Evolutionary conservation across 495 filamentous ascomycete genomes (phyloP).

Genomic region (Parathielavia appendiculata): DNA sequence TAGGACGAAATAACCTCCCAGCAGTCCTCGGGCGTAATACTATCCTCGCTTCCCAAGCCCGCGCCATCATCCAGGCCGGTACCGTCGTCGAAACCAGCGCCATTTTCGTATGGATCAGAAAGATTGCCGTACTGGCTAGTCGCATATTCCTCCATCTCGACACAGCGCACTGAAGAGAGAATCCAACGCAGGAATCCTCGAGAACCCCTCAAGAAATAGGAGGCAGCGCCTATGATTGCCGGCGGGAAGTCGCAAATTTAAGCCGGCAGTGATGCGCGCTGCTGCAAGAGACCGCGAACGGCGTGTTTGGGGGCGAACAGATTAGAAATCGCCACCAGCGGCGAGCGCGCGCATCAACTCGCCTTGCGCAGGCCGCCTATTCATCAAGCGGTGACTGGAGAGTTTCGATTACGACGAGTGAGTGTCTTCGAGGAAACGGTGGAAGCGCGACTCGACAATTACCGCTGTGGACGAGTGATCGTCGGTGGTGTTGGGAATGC

Average conservation of each 20-base stretch:
- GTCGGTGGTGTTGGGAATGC: constrained; percentile 10
- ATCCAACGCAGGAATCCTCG: too few species aligned
- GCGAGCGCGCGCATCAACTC: constrained; percentile 29
- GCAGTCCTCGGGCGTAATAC: constrained; percentile 87
- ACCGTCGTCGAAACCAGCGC: constrained; percentile 43
- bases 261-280: too few species aligned
- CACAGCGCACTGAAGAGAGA: background rate
- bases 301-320: constrained; percentile 1
- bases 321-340: constrained; percentile 30
- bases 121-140: constrained; percentile 25
- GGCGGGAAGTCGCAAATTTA: too few species aligned
- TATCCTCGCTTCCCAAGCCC: constrained; percentile 75
- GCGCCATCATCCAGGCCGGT: constrained; percentile 71
- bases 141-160: constrained; percentile 29
- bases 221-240: too few species aligned
- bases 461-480: constrained; percentile 5
- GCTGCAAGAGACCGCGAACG: background rate
- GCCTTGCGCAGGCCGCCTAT: constrained; percentile 18
- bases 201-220: too few species aligned
- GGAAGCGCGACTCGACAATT: constrained; percentile 7
- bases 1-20: constrained; percentile 97
- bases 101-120: constrained; percentile 38
- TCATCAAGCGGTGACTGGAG: constrained; percentile 15
- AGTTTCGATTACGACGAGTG: background rate
- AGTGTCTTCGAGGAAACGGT: constrained; percentile 8